phyloP scores from a whole-genome alignment of 805 yeast genomes.

The Kuraishia molischiana region DNA sequence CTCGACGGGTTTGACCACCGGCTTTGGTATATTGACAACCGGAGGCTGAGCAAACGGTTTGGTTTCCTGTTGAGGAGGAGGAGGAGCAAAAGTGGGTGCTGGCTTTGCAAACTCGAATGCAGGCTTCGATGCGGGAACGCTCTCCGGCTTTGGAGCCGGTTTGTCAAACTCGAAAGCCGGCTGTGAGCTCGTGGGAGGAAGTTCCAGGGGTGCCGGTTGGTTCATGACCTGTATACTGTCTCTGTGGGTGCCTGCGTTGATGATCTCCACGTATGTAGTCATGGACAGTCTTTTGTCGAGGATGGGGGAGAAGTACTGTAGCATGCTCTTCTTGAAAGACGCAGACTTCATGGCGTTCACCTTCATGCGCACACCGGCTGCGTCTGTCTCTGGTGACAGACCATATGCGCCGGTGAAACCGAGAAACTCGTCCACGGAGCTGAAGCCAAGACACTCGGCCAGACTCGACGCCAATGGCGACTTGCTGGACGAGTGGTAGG shows the following conservation, averaged over 20 bases:
- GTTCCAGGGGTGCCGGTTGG: not conserved
- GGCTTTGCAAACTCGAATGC: not conserved
- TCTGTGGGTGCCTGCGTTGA: not conserved
- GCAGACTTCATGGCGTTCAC: not conserved
- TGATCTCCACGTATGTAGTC: not conserved
- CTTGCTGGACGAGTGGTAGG: slow-evolving; percentile 63
- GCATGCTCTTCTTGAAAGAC: not conserved
- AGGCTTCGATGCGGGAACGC: not conserved
- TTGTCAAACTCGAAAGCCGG: not conserved
- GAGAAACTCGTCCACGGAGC: not conserved
- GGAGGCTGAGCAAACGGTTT: not conserved
- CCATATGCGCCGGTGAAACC: not conserved
- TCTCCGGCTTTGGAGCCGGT: not conserved
- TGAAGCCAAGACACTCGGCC: not conserved
- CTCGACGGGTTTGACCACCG: not conserved
- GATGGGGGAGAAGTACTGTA: not conserved
- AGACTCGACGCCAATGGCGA: slow-evolving; percentile 23
- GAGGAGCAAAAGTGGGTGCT: not conserved
- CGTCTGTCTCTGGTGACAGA: not conserved
- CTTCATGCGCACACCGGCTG: not conserved
- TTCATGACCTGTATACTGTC: not conserved
- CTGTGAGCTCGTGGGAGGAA: not conserved
- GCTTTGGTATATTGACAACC: not conserved
- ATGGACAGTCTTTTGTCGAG: not conserved
- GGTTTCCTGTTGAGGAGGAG: not conserved